A percentile compares a stretch with the other conserved stretches of the same genome.
Conservation (phyloP, 176 grass and related monocot genomes). For the Juncus effusus region DNA sequence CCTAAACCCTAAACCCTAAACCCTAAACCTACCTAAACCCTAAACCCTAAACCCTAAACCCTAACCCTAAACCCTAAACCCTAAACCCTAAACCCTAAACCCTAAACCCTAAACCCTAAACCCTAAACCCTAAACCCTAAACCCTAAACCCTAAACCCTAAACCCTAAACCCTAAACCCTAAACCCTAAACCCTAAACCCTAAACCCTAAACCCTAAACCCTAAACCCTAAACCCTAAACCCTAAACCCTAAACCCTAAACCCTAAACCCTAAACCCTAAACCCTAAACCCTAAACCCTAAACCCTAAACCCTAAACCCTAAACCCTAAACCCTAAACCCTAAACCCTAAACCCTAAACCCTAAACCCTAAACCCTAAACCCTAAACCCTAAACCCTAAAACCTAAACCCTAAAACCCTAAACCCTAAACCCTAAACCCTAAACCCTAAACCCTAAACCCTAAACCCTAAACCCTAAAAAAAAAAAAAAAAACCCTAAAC, state of each 20-base stretch:
- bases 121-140: constrained; percentile 28
- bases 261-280: constrained; percentile 16
- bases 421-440: no score
- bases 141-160: constrained; percentile 37
- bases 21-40: constrained; percentile 25
- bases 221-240: constrained; percentile 23
- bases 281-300: constrained; percentile 24
- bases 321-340: constrained; percentile 30
- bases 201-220: no score
- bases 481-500: no score
- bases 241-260: constrained; percentile 20
- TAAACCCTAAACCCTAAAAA: no score
- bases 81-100: constrained; percentile 22
- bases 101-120: constrained; percentile 27
- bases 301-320: constrained; percentile 23
- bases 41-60: constrained; percentile 18
- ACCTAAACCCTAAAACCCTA: no score
- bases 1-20: constrained; percentile 26
- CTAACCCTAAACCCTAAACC: constrained; percentile 22
- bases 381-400: no score
- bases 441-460: constrained; percentile 28
- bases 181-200: no score
- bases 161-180: constrained; percentile 30
- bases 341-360: constrained; percentile 29
- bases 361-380: constrained; percentile 29